Conservation (phyloP, 2,329 filamentous ascomycete species). For the Leptographium lundbergii region DNA sequence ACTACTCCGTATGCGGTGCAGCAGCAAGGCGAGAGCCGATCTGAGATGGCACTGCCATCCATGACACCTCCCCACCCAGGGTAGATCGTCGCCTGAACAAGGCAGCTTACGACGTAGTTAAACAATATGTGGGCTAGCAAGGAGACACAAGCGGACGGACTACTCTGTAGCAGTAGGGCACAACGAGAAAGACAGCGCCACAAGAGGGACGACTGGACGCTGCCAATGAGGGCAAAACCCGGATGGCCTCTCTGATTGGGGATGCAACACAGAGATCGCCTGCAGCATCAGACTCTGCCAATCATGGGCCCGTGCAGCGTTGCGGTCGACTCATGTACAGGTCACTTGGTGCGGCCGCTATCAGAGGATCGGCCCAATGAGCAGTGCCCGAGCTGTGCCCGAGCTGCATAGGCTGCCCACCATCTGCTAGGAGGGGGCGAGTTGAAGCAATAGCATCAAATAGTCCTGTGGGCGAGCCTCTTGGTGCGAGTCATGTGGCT, state of each 20-base stretch:
- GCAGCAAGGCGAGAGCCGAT: not conserved
- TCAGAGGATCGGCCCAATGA: slow-evolving; percentile 11
- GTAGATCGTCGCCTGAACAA: not conserved
- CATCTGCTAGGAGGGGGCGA: not conserved
- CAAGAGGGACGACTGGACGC: not conserved
- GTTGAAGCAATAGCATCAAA: not conserved
- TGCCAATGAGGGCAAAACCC: not conserved
- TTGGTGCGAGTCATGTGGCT: too few species aligned
- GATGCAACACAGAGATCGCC: not conserved
- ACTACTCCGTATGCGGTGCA: not conserved
- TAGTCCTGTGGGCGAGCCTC: not conserved
- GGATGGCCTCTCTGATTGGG: not conserved
- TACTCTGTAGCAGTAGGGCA: not conserved
- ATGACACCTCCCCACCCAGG: not conserved
- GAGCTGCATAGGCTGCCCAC: slow-evolving; percentile 8
- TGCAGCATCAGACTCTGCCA: not conserved
- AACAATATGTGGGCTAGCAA: not conserved
- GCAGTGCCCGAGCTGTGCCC: slow-evolving; percentile 3
- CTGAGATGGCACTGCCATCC: not conserved
- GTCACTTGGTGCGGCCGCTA: slow-evolving; percentile 2
- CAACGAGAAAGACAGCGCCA: not conserved
- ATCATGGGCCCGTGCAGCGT: slow-evolving; percentile 2
- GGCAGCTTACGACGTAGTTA: not conserved
- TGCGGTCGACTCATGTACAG: not conserved
- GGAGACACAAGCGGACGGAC: not conserved